Conservation (phyloP, 805 yeast species). For the Saccharomyces paradoxus region DNA sequence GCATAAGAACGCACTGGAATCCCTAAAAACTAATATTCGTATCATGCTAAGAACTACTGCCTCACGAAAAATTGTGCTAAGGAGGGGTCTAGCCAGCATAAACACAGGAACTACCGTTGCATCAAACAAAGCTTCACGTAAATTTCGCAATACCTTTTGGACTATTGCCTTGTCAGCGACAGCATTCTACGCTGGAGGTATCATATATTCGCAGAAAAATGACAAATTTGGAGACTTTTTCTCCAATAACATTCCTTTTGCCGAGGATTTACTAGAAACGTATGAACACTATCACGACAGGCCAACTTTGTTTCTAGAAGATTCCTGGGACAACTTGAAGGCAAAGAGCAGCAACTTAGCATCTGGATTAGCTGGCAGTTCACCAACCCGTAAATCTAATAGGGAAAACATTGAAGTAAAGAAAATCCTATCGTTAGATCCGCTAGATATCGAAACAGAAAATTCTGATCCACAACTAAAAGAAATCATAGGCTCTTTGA, state of each 20-base stretch:
- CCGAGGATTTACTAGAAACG: conserved; percentile 44
- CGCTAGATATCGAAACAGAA: background rate
- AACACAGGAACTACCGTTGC: conserved; percentile 11
- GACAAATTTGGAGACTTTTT: conserved; percentile 56
- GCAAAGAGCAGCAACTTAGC: conserved; percentile 18
- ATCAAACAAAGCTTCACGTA: conserved; percentile 8
- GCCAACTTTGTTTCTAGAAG: background rate
- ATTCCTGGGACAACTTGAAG: conserved; percentile 17
- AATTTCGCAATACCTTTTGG: conserved; percentile 28
- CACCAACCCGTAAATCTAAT: conserved; percentile 10
- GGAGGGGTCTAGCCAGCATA: conserved; percentile 8
- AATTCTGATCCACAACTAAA: conserved; percentile 9
- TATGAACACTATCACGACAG: conserved; percentile 35
- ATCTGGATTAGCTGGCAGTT: conserved; percentile 15
- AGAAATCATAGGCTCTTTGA: conserved; percentile 25
- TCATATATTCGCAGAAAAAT: conserved; percentile 46
- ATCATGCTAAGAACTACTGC: background rate
- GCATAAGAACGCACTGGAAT: background rate
- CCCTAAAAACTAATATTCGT: background rate
- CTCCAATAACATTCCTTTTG: conserved; percentile 57
- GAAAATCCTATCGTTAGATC: background rate
- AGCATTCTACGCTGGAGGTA: conserved; percentile 49
- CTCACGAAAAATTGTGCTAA: background rate
- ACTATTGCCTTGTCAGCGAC: conserved; percentile 29
- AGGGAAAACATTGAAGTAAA: background rate